Evolutionary conservation across 1,284 basidiomycete species (phyloP), one percentile per base, ranked within the genome.

Genomic region (Fomitopsis betulina): DNA sequence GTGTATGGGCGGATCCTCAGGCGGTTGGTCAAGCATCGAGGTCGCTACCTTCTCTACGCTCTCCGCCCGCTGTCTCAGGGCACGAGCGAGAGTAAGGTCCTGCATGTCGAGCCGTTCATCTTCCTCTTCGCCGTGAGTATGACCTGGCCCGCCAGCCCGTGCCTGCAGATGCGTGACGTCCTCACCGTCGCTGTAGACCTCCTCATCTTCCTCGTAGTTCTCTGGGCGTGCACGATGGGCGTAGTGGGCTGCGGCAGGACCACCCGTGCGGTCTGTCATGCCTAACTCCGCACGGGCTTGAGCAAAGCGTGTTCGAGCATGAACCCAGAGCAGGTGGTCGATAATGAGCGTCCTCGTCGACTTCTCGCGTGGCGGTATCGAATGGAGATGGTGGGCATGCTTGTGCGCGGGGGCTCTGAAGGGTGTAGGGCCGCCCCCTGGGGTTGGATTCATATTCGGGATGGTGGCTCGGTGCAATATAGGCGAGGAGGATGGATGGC

Each of bases 321-420:
- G 91, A 5, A 87, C 86, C 89, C 87, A 92, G 58, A 92, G 75
- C 76, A 91, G 82, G 71, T 93, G 87, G 72, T 93, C 90, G 58
- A 93, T 83, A 63, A 93, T 92, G 54, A 93, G 78, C 21, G 87
- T 93, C 57, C 87, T 77, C 30, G 87, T 91, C 45, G 85, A 90
- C 76, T 89, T 92, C 73, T 89, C 89, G 56, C 86, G 75, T 9
- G 86, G 89, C 15, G 87, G 89, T 53, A 91, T 90, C 8, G 87
- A 85, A 67, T 85, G 86, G 12, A 89, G 75, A 68, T 89, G 86
- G 69, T 89, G 86, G 3, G 86, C 86, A 72, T 86, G 84, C 61
- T 84, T 86, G 69, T 87, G 85, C 9, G 85, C 85, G 5, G 85
- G 85, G 5, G 83, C 80, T 60, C 74, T 77, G 72, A 85, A 86